phyloP scores from a whole-genome alignment of 2,329 filamentous ascomycete genomes.

The Phyllosticta capitalensis region DNA sequence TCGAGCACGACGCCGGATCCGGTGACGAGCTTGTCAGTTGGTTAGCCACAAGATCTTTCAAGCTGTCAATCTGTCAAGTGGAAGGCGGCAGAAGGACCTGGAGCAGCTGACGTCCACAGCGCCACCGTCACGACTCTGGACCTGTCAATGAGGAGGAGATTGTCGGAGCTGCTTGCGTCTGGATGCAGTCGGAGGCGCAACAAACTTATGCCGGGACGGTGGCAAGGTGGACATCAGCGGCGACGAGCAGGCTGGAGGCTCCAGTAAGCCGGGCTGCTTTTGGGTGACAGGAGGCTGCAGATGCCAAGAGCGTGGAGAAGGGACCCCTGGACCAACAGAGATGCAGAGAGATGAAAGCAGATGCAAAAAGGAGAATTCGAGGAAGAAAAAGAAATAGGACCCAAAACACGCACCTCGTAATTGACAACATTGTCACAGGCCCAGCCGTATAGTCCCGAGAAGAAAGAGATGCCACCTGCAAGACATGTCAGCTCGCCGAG shows the following conservation, averaged over 20 bases:
- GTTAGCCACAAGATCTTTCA: constrained; percentile 12
- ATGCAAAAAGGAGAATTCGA: constrained; percentile 1
- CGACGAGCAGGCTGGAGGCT: not conserved
- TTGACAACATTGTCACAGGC: constrained; percentile 28
- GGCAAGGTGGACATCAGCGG: not conserved
- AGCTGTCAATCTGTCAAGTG: not conserved
- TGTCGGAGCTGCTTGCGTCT: not conserved
- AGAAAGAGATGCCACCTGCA: constrained; percentile 28
- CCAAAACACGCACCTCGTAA: constrained; percentile 20
- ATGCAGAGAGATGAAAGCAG: not conserved
- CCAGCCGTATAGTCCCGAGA: constrained; percentile 20
- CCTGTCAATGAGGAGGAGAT: not conserved
- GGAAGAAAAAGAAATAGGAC: constrained; percentile 1
- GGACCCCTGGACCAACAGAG: not conserved
- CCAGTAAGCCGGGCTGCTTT: not conserved
- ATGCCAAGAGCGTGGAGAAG: not conserved
- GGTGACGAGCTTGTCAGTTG: constrained; percentile 15
- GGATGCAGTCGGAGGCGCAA: not conserved
- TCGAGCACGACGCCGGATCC: constrained; percentile 24
- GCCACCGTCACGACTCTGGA: not conserved
- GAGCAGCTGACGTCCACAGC: not conserved
- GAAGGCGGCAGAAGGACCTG: not conserved
- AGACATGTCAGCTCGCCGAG: not conserved
- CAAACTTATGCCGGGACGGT: not conserved
- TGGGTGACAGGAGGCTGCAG: not conserved